phyloP scores from a whole-genome alignment of 306 rosid species.

The Vigna angularis region DNA sequence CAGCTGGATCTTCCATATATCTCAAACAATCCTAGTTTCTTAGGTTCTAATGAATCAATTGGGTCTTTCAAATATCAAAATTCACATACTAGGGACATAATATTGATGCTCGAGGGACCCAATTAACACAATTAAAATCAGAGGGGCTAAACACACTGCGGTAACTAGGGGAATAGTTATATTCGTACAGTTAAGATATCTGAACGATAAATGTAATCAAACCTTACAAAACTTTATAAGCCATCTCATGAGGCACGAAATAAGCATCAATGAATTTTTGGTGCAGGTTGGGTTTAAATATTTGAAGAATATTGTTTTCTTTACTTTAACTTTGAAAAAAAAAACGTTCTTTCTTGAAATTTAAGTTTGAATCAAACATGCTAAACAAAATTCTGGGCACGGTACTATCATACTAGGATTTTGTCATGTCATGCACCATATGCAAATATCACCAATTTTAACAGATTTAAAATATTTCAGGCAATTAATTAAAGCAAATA shows the following conservation, averaged over 20 bases:
- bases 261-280: constrained; percentile 3
- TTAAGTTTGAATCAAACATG: background rate
- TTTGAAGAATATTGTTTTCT: background rate
- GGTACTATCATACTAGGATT: constrained; percentile 11
- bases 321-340: background rate
- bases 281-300: background rate
- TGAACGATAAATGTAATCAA: no score
- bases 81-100: no score
- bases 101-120: no score
- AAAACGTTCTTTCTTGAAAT: background rate
- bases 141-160: no score
- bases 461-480: constrained; percentile 22
- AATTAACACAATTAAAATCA: no score
- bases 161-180: no score
- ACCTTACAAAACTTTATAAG: background rate
- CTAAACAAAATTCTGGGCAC: background rate
- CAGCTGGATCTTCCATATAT: no score
- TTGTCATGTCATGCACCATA: background rate
- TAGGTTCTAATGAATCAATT: no score
- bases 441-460: background rate
- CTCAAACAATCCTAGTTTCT: no score
- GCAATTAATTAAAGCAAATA: constrained; percentile 10
- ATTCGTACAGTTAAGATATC: no score
- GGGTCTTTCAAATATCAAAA: no score
- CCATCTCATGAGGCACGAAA: constrained; percentile 13